Evolutionary conservation across 305 asterid genomes (phyloP).

Genomic region (Andrographis paniculata): DNA sequence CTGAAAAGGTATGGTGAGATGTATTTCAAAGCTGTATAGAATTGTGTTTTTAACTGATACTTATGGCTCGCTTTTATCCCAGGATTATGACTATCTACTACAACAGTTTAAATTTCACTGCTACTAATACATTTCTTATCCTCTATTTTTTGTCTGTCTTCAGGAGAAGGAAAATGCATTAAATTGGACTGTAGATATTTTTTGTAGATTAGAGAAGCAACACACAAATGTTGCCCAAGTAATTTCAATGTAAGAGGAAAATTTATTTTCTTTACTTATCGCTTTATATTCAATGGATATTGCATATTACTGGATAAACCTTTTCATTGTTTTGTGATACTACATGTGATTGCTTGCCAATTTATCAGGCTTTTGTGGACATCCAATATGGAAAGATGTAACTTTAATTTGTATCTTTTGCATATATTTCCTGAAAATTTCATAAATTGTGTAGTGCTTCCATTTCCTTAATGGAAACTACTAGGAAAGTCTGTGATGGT

Average conservation of each 20-base stretch:
- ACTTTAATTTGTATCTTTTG: constrained; percentile 2
- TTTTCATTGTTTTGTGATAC: constrained; percentile 3
- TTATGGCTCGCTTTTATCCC: not conserved
- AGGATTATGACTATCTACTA: not conserved
- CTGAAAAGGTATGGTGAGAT: constrained; percentile 53
- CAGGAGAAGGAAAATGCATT: constrained; percentile 99
- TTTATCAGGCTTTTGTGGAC: too few species aligned
- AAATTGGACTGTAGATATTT: constrained; percentile 83
- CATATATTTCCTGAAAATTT: constrained; percentile 9
- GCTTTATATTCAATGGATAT: constrained; percentile 9
- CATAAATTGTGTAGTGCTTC: constrained; percentile 4
- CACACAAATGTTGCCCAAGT: constrained; percentile 77
- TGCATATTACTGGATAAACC: constrained; percentile 8
- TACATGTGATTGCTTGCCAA: constrained; percentile 12
- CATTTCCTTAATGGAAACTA: constrained; percentile 10
- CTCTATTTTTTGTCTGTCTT: constrained; percentile 30
- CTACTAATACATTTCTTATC: constrained; percentile 12
- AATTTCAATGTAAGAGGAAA: constrained; percentile 62
- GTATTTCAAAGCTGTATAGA: constrained; percentile 11
- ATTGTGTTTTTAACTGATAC: constrained; percentile 5
- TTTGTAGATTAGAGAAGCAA: constrained; percentile 94
- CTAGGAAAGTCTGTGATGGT: not conserved
- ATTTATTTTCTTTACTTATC: constrained; percentile 19
- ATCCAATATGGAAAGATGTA: not conserved
- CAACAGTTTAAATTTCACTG: constrained; percentile 1